These are phyloP conservation scores for Parathielavia appendiculata DNA, from an alignment of 495 filamentous ascomycete genomes.

Conservation along the genomic window DNA sequence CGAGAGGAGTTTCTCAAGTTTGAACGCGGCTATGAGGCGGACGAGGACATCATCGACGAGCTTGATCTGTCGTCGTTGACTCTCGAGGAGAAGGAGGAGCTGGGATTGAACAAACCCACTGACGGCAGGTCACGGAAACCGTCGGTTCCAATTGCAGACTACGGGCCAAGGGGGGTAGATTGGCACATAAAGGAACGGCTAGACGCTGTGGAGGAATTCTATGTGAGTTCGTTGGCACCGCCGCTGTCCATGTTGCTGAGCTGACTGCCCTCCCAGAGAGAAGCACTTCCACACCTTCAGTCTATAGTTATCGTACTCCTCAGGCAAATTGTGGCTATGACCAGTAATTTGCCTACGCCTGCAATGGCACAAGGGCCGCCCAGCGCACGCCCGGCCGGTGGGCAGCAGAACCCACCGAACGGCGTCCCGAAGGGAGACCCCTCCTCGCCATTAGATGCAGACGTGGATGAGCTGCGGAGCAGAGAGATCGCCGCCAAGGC, in stretches of 20 bases:
- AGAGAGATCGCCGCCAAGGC: constrained; percentile 89
- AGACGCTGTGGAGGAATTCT: constrained; percentile 73
- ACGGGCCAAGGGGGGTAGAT: constrained; percentile 48
- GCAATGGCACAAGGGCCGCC: constrained; percentile 29
- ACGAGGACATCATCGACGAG: constrained; percentile 48
- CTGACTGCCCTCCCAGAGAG: constrained; percentile 46
- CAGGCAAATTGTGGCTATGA: constrained; percentile 78
- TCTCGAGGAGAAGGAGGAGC: constrained; percentile 42
- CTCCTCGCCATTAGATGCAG: constrained; percentile 51
- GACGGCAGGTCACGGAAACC: constrained; percentile 27
- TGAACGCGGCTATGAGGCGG: constrained; percentile 67
- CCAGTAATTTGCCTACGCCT: constrained; percentile 53
- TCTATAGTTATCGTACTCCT: constrained; percentile 91
- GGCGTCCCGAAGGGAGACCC: constrained; percentile 35
- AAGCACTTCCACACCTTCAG: constrained; percentile 77
- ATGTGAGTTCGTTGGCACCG: constrained; percentile 52
- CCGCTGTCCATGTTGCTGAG: constrained; percentile 21
- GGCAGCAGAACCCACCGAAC: constrained; percentile 28
- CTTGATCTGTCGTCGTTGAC: constrained; percentile 48
- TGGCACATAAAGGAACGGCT: constrained; percentile 58
- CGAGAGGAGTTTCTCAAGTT: constrained; percentile 84
- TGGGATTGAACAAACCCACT: constrained; percentile 32
- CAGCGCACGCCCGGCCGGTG: constrained; percentile 33
- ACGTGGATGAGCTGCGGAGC: constrained; percentile 71
- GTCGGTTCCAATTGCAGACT: constrained; percentile 38